These are phyloP conservation scores for Biscutella auriculata DNA, from an alignment of 441 rosid species.

Conservation along the genomic window DNA sequence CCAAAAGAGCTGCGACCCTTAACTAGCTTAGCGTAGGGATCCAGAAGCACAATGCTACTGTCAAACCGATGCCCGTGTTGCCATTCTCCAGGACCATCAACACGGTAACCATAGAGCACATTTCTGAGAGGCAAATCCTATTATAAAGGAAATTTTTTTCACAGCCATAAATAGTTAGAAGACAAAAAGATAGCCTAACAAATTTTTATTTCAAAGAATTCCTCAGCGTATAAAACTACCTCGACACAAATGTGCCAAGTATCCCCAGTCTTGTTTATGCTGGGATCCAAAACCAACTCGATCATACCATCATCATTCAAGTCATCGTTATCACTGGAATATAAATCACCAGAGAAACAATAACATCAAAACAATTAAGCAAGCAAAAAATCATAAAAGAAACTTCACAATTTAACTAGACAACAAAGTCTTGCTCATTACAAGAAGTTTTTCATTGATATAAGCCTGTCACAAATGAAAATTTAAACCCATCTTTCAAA, in stretches of 20 bases:
- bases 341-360: slow-evolving; percentile 6
- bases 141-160: not conserved
- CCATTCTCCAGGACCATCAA: slow-evolving; percentile 84
- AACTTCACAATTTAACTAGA: not conserved
- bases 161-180: not conserved
- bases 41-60: slow-evolving; percentile 46
- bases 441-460: not conserved
- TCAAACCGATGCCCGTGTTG: slow-evolving; percentile 81
- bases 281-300: slow-evolving; percentile 33
- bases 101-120: slow-evolving; percentile 74
- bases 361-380: not conserved
- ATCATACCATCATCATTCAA: slow-evolving; percentile 30
- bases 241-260: slow-evolving; percentile 77
- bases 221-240: slow-evolving; percentile 29
- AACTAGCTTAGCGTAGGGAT: slow-evolving; percentile 85
- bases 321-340: slow-evolving; percentile 24
- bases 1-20: slow-evolving; percentile 70
- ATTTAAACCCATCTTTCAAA: no score
- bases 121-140: slow-evolving; percentile 66
- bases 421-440: not conserved
- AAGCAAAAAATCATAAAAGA: not conserved
- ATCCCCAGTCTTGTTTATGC: slow-evolving; percentile 63
- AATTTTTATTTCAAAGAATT: not conserved
- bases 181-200: not conserved
- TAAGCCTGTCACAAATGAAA: not conserved